These are phyloP conservation scores for Coniochaeta prunicola DNA, from an alignment of 2,329 filamentous ascomycete genomes.

Conservation along the genomic window DNA sequence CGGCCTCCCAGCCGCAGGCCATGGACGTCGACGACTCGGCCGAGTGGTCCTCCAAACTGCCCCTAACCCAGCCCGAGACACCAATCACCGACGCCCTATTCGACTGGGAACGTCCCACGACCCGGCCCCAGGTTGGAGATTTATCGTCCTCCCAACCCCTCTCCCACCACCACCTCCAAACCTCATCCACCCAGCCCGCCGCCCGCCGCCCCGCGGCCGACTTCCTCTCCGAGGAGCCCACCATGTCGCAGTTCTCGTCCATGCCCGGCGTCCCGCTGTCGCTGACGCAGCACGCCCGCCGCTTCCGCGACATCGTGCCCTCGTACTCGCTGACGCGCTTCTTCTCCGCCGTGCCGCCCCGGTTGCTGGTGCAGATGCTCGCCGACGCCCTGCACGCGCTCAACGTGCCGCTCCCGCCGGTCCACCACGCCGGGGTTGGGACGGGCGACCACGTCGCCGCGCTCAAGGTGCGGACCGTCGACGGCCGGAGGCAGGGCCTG, in stretches of 20 bases:
- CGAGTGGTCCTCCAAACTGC: conserved; percentile 38
- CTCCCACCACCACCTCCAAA: conserved; percentile 23
- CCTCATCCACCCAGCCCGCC: conserved; percentile 44
- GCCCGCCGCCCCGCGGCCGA: conserved; percentile 25
- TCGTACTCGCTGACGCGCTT: conserved; percentile 84
- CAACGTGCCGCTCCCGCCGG: conserved; percentile 64
- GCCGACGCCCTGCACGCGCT: conserved; percentile 76
- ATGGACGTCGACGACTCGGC: conserved; percentile 62
- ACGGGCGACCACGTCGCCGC: conserved; percentile 50
- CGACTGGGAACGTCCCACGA: conserved; percentile 76
- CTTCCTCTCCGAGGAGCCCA: conserved; percentile 76
- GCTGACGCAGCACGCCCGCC: conserved; percentile 80
- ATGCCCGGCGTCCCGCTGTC: conserved; percentile 72
- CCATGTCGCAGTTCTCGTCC: conserved; percentile 77
- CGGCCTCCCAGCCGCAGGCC: not conserved
- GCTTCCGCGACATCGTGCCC: conserved; percentile 87
- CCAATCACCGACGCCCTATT: conserved; percentile 68
- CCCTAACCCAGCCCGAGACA: conserved; percentile 81
- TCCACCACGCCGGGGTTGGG: conserved; percentile 25
- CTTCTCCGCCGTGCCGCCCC: conserved; percentile 72
- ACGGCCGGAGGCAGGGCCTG: conserved; percentile 64
- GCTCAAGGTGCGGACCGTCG: conserved; percentile 68
- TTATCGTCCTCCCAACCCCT: conserved; percentile 44
- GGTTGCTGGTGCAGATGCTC: conserved; percentile 72
- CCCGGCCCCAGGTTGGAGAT: conserved; percentile 41